Conservation (phyloP, 768 basidiomycete species). For the Suillus spraguei region DNA sequence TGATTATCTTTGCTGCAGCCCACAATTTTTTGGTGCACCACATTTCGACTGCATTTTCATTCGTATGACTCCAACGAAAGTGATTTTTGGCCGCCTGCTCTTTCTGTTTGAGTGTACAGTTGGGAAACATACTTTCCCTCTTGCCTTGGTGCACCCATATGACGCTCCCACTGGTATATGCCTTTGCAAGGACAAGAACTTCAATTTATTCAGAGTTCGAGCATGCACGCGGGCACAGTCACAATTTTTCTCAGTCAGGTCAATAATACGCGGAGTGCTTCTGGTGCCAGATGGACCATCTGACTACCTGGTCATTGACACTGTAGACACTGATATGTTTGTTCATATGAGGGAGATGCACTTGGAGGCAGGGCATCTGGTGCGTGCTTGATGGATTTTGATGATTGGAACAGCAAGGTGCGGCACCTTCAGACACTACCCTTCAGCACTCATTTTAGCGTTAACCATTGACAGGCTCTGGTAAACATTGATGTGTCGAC, state of each 20-base stretch:
- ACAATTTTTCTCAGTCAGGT: constrained; percentile 28
- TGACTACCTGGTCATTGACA: constrained; percentile 31
- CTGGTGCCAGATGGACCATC: too few species aligned
- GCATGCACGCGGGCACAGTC: constrained; percentile 10
- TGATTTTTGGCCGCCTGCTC: constrained; percentile 23
- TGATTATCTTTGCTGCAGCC: constrained; percentile 33
- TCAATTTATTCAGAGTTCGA: constrained; percentile 23
- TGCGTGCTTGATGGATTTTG: background rate
- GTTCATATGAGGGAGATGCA: constrained; percentile 3
- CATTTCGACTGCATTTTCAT: constrained; percentile 33
- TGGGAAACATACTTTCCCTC: constrained; percentile 4
- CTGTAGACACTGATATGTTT: constrained; percentile 35
- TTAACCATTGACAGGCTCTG: too few species aligned
- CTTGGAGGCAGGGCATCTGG: background rate
- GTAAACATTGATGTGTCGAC: too few species aligned
- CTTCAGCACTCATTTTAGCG: too few species aligned
- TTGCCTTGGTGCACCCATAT: constrained; percentile 23
- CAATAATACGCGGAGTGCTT: constrained; percentile 34
- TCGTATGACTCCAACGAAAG: constrained; percentile 13
- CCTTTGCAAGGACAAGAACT: constrained; percentile 23
- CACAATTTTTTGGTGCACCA: constrained; percentile 29
- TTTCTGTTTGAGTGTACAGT: constrained; percentile 23
- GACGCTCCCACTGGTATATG: constrained; percentile 15
- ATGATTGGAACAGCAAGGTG: too few species aligned
- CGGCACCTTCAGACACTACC: too few species aligned